Conservation (phyloP, 148 eudicot genomes). For the Vaccinium darrowii region DNA sequence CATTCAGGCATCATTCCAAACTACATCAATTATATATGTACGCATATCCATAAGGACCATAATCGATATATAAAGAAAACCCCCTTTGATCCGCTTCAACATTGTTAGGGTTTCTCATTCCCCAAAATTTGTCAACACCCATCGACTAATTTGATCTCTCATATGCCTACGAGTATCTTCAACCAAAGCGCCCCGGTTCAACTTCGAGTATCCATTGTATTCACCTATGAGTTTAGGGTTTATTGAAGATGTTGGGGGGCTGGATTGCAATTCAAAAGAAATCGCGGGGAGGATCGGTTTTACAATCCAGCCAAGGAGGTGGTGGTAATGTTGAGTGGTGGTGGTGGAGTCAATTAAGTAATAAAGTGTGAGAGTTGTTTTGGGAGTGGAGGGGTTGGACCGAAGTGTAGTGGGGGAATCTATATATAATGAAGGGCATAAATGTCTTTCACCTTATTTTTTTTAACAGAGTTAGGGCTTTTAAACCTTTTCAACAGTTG, state of each 20-base stretch:
- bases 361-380: too few relatives aligned
- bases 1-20: neutral
- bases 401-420: too few relatives aligned
- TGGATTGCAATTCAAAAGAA: conserved; percentile 59
- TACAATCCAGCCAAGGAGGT: conserved; percentile 40
- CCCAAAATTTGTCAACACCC: conserved; percentile 4
- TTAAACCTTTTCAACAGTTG: too few relatives aligned
- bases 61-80: neutral
- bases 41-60: neutral
- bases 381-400: too few relatives aligned
- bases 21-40: neutral
- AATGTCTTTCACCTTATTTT: too few relatives aligned
- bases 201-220: neutral
- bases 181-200: neutral
- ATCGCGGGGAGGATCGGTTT: conserved; percentile 54
- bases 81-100: conserved; percentile 5
- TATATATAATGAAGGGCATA: too few relatives aligned
- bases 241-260: conserved; percentile 53
- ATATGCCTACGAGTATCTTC: neutral
- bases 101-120: neutral
- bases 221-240: neutral
- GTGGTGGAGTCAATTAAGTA: too few relatives aligned
- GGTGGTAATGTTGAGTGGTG: too few relatives aligned
- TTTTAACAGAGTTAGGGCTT: too few relatives aligned
- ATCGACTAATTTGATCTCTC: conserved; percentile 8